Percentiles rank a stretch among this genome's conserved stretches.
Conservation (phyloP, 164 flowering plant species). For the Umbellularia californica region DNA sequence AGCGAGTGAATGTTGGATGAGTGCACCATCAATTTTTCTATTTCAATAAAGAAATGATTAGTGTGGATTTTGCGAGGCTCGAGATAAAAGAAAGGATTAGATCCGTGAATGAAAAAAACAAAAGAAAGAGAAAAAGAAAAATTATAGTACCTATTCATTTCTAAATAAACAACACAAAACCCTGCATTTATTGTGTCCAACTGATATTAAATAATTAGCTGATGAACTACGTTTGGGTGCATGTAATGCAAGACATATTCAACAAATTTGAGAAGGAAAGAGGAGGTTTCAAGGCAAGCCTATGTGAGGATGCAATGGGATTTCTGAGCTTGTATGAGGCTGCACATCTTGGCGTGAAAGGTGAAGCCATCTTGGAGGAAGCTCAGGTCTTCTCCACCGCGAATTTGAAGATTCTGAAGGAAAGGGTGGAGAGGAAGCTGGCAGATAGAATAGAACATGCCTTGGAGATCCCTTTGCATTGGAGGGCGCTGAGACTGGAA, state of each 20-base stretch:
- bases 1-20: no score
- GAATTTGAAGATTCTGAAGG: constrained; percentile 7
- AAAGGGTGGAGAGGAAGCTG: neutral
- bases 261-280: neutral
- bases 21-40: no score
- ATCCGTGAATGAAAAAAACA: no score
- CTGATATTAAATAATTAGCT: no score
- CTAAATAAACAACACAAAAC: no score
- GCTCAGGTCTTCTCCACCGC: constrained; percentile 13
- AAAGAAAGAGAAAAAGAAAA: no score
- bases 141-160: no score
- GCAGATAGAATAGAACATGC: constrained; percentile 9
- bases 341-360: constrained; percentile 15
- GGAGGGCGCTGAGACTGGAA: neutral
- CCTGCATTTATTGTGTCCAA: no score
- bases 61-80: no score
- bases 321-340: constrained; percentile 24
- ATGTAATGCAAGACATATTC: constrained; percentile 6
- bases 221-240: no score
- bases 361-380: constrained; percentile 24
- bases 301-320: constrained; percentile 2
- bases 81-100: no score
- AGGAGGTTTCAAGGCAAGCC: constrained; percentile 7
- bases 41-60: no score
- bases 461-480: constrained; percentile 15